phyloP scores from a whole-genome alignment of 2,329 filamentous ascomycete genomes.

The Blastomyces emzantsi region DNA sequence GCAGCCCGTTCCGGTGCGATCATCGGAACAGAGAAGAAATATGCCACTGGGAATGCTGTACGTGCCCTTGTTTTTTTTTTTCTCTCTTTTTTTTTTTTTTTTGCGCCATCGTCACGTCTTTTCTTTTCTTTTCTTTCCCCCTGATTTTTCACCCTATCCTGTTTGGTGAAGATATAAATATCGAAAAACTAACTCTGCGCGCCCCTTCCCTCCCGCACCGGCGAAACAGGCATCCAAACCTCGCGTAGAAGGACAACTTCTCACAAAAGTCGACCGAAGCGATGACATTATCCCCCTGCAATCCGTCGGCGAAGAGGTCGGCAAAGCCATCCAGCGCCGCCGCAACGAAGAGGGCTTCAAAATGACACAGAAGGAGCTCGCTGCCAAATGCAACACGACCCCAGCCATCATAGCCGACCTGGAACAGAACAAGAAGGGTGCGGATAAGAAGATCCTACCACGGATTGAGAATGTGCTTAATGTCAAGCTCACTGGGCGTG shows the following conservation, averaged over 20 bases:
- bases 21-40: conserved; percentile 89
- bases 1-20: conserved; percentile 71
- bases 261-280: conserved; percentile 94
- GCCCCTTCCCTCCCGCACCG: background rate
- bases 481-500: conserved; percentile 73
- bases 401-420: conserved; percentile 71
- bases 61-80: conserved; percentile 33
- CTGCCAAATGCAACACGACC: conserved; percentile 83
- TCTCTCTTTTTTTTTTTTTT: background rate
- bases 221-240: conserved; percentile 33
- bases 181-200: conserved; percentile 5
- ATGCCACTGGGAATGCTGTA: conserved; percentile 67
- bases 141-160: background rate
- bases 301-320: conserved; percentile 72
- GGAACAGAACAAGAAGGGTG: conserved; percentile 67
- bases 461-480: conserved; percentile 78
- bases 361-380: conserved; percentile 87
- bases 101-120: no score
- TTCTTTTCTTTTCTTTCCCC: background rate
- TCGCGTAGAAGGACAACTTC: conserved; percentile 74
- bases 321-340: conserved; percentile 69
- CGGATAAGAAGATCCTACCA: conserved; percentile 73
- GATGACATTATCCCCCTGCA: conserved; percentile 98
- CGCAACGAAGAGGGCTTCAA: conserved; percentile 79
- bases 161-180: background rate